Evolutionary conservation across 805 yeast species (phyloP), one percentile per base, ranked within the genome.

Genomic region (Suhomyces sp.): DNA sequence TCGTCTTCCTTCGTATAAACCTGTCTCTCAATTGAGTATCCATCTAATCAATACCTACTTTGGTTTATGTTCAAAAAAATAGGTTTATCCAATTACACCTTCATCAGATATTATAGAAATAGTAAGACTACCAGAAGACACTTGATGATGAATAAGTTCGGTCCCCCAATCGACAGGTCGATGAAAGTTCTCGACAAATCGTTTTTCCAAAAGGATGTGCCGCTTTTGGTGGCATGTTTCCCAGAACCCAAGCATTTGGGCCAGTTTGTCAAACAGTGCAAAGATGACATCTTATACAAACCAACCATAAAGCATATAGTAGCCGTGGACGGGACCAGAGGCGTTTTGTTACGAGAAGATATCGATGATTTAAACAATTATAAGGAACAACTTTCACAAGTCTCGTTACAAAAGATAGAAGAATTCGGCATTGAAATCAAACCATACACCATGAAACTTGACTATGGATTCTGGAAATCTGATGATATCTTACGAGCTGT

Each of bases 401-500:
- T 53, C 9, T 70, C 86, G 0, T 44, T 60, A 18, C 58, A 59
- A 9, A 70, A 70, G 38, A 58, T 90, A 2, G 48, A 65, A 10
- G 72, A 74, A 19, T 65, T 69, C 28, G 62, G 69, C 0, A 74
- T 79, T 1, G 53, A 56, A 4, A 54, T 83, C 9, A 57, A 59
- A 24, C 77, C 81, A 2, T 80, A 83, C 50, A 66, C 60, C 3
- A 65, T 87, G 38, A 37, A 54, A 7, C 50, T 93, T 33, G 82
- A 70, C 43, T 93, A 93, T 55, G 72, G 77, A 32, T 86, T 77
- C 58, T 93, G 98, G 98, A 79, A 79, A 46, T 72, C 90, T 0
- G 98, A 95, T 37, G 96, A 93, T 47, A 83, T 93, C 11, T 65
- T 93, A 24, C 67, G 70, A 28, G 76, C 95, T 0, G 75, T 88